Conservation (phyloP, 768 basidiomycete species). For the Suillus ampliporus region DNA sequence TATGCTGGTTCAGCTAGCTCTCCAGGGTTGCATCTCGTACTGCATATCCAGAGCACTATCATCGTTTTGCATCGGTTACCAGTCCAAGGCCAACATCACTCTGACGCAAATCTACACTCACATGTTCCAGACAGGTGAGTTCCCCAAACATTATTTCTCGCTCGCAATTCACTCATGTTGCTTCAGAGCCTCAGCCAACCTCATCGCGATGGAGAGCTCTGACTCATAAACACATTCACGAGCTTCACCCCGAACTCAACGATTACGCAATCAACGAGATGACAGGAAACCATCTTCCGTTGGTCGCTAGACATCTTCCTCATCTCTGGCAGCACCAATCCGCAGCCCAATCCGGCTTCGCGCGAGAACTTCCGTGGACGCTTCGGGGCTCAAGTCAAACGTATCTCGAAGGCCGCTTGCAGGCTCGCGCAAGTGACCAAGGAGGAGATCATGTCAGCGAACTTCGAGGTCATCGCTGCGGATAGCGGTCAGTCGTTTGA, state of each 20-base stretch:
- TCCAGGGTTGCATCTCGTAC: slow-evolving; percentile 72
- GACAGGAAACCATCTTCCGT: slow-evolving; percentile 72
- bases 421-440: slow-evolving; percentile 65
- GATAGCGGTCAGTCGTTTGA: slow-evolving; percentile 60
- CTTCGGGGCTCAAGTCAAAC: slow-evolving; percentile 65
- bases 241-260: slow-evolving; percentile 66
- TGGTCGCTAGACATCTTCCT: slow-evolving; percentile 74
- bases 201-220: slow-evolving; percentile 80
- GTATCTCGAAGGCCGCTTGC: slow-evolving; percentile 68
- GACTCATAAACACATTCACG: slow-evolving; percentile 71
- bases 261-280: slow-evolving; percentile 75
- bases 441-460: slow-evolving; percentile 80
- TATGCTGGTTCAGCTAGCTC: slow-evolving; percentile 74
- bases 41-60: slow-evolving; percentile 72
- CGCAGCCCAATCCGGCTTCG: slow-evolving; percentile 44
- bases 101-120: slow-evolving; percentile 65
- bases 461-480: slow-evolving; percentile 70
- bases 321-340: slow-evolving; percentile 61
- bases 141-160: slow-evolving; percentile 1
- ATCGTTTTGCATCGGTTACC: slow-evolving; percentile 76
- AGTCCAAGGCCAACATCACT: slow-evolving; percentile 69
- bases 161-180: slow-evolving; percentile 21
- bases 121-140: slow-evolving; percentile 59
- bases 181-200: slow-evolving; percentile 73
- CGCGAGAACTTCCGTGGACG: slow-evolving; percentile 49